Evolutionary conservation across 106 monocot species (phyloP), one percentile per base, ranked within the genome.

Genomic region (Chionographis japonica): DNA sequence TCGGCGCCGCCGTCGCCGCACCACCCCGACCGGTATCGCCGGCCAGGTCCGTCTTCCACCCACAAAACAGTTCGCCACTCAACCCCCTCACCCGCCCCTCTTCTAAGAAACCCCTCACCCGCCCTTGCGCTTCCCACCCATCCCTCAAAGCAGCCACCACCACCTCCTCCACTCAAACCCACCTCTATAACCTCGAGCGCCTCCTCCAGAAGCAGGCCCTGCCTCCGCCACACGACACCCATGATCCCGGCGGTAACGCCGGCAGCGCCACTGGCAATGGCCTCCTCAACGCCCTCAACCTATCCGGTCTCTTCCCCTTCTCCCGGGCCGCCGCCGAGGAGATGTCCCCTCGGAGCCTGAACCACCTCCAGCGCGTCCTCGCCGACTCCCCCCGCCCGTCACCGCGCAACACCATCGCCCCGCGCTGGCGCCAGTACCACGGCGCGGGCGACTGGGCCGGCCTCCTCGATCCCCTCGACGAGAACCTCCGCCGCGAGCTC

Each of bases 171-270:
- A 75, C 71, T 42, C 60, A 46, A 19, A 62, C 68, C 40, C 80
- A 80, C 50, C 81, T 86, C 68, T 61, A 74, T 71, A 86, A 81
- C 68, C 81, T 86, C 71, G 74, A 86, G 15, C 74, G 68, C 66
- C 74, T 86, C 59, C 81, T 86, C 73, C 50, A 57, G 6, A 78
- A 74, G 8, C 72, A 50, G 18, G 5, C 53, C 7, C 19, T 52
- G 3, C 18, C 55, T 8, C 46, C 16, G 2, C 40, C 68, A 1
- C 46, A 16, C 57, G 50, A 4, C 4, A 11, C 50, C 58, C 8
- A 5, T 19, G 4, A 2, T 14, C 12, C 5, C 18, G 3, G 13
- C 66, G 1, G 4, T 12, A 13, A 35, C 8, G 15, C 17, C 1
- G 6, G 1, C 17, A 4, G 5, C 9, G 20, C 40, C 52, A 16